A percentile compares a stretch with the other conserved stretches of the same genome.
Evolutionary conservation across 2,329 filamentous ascomycete species (phyloP).

Genomic region (Thielaviopsis populi): DNA sequence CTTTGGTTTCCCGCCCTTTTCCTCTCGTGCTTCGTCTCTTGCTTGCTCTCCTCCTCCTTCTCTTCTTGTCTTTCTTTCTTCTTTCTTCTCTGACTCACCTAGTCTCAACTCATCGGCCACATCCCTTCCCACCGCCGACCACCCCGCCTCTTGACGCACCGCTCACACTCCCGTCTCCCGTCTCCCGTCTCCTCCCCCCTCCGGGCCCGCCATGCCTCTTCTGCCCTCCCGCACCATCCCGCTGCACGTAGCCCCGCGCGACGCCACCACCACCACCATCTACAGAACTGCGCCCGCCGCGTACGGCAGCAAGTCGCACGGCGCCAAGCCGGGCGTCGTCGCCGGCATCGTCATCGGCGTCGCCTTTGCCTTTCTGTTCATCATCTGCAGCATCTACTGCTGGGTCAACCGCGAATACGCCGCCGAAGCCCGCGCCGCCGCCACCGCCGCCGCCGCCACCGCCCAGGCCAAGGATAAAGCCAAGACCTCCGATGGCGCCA

Average conservation of each 20-base stretch:
- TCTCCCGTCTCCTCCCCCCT: too few relatives aligned
- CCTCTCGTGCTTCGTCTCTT: too few relatives aligned
- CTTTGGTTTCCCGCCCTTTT: background rate
- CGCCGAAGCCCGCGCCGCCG: conserved; percentile 2
- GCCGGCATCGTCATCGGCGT: conserved; percentile 14
- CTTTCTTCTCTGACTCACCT: background rate
- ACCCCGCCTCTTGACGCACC: too few relatives aligned
- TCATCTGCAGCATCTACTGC: conserved; percentile 16
- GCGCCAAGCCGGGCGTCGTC: conserved; percentile 12
- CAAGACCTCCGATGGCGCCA: too few relatives aligned
- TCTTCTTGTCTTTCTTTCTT: background rate
- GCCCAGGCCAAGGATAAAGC: too few relatives aligned
- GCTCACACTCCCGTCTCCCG: background rate
- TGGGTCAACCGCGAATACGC: conserved; percentile 14
- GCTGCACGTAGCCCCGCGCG: conserved; percentile 23
- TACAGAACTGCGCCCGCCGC: conserved; percentile 18
- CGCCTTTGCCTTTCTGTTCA: conserved; percentile 12
- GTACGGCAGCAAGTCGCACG: conserved; percentile 12
- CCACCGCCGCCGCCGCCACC: background rate
- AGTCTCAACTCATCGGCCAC: background rate
- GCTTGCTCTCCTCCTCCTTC: background rate
- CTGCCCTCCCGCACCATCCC: conserved; percentile 23
- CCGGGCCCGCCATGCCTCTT: conserved; percentile 28
- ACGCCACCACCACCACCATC: conserved; percentile 16
- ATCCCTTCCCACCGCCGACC: background rate